Base-by-base conservation (phyloP, 805 yeast species). In the Sugiyamaella boreocaroliniensis region DNA sequence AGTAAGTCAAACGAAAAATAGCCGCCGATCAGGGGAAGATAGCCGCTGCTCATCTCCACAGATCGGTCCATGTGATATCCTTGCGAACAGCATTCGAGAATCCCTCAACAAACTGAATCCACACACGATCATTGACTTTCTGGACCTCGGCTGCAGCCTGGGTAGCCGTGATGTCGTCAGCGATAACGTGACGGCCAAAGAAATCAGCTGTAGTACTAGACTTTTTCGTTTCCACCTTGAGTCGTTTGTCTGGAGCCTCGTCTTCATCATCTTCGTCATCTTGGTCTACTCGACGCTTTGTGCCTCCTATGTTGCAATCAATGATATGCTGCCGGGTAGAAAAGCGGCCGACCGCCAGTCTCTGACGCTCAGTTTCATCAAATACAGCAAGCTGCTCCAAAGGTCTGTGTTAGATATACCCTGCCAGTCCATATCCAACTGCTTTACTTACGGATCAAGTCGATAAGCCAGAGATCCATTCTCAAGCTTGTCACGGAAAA, bases 21-120 rank as follows among this genome's bases (percentile, higher is more conserved):
- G 26, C 26, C 26, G 26, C 26, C 26, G 26, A 6, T 22, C 26
- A 22, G 26, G 6, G 6, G 6, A 6, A 22, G 26, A 22, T 6
- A 4, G 26, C 26, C 6, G 26, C 26, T 22, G 26, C 6, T 44
- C 18, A 46, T 16, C 41, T 19, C 60, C 58, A 57, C 12, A 89
- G 67, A 51, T 79, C 83, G 7, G 71, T 66, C 96, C 96, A 90
- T 18, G 83, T 79, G 20, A 89, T 80, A 50, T 83, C 86, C 62
- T 87, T 88, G 34, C 95, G 71, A 1, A 89, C 97, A 0, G 97
- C 97, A 66, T 88, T 85, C 4, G 95, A 86, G 63, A 85, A 89
- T 0, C 97, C 97, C 68, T 89, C 97, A 57, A 85, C 86, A 64
- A 83, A 89, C 63, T 85, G 88, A n/a, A 89, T 86, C 97, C 97